Conservation (phyloP, 441 rosid genomes). For the Erodium trifolium region DNA sequence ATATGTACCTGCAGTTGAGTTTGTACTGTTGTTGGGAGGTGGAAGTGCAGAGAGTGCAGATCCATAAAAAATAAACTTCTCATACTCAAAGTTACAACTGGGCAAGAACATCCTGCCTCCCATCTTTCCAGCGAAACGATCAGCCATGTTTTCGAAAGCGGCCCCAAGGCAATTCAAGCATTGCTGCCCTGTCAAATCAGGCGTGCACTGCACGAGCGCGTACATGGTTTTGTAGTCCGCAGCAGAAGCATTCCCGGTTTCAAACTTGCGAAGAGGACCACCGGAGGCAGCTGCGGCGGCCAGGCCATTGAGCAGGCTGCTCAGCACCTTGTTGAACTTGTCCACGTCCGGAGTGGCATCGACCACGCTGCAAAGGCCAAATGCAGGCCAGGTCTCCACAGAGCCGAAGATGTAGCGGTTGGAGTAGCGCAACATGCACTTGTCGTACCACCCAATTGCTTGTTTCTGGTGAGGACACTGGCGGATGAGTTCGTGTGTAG, state of each 20-base stretch:
- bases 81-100: constrained; percentile 37
- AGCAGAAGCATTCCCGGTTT: constrained; percentile 23
- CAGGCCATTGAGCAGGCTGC: constrained; percentile 23
- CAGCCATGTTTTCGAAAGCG: constrained; percentile 20
- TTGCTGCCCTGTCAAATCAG: constrained; percentile 29
- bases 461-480: constrained; percentile 28
- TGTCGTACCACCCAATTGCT: constrained; percentile 29
- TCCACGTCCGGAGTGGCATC: constrained; percentile 24
- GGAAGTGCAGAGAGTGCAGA: not conserved
- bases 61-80: constrained; percentile 16
- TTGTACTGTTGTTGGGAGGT: constrained; percentile 2
- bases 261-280: constrained; percentile 33
- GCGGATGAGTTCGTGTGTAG: constrained; percentile 17
- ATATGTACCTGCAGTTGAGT: not conserved
- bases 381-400: constrained; percentile 8
- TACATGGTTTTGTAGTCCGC: constrained; percentile 31
- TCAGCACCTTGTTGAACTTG: constrained; percentile 28
- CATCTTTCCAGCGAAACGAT: constrained; percentile 23
- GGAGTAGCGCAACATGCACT: constrained; percentile 37
- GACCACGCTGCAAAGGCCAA: not conserved
- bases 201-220: constrained; percentile 45
- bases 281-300: constrained; percentile 26
- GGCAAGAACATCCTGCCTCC: constrained; percentile 30
- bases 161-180: constrained; percentile 38
- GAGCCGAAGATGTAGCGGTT: constrained; percentile 22